Evolutionary conservation across 768 basidiomycete species (phyloP).

Genomic region (Kwoniella newhampshirensis): DNA sequence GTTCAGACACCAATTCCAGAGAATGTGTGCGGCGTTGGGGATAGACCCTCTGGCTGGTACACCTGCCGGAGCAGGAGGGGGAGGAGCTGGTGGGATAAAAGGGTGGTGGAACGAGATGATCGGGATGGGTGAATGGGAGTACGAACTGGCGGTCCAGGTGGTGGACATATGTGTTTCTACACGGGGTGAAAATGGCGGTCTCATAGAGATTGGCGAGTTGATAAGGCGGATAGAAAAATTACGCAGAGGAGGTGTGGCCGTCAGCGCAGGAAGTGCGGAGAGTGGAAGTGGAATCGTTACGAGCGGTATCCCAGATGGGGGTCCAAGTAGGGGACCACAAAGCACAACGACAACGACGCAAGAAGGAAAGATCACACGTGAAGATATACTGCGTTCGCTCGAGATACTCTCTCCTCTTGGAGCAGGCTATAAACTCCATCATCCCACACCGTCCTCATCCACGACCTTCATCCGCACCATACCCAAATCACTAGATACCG

Average conservation of each 20-base stretch:
- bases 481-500: slow-evolving; percentile 85
- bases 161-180: slow-evolving; percentile 60
- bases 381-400: slow-evolving; percentile 79
- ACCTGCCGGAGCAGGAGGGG: slow-evolving; percentile 38
- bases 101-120: slow-evolving; percentile 89
- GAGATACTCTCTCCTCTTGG: slow-evolving; percentile 82
- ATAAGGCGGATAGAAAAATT: slow-evolving; percentile 74
- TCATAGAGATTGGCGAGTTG: slow-evolving; percentile 85
- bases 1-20: slow-evolving; percentile 88
- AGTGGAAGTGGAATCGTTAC: background rate
- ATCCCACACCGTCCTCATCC: slow-evolving; percentile 59
- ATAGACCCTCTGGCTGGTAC: slow-evolving; percentile 85
- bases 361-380: slow-evolving; percentile 64
- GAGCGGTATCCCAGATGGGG: too few relatives aligned
- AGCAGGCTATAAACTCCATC: slow-evolving; percentile 81
- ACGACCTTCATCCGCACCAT: slow-evolving; percentile 66
- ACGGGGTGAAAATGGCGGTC: slow-evolving; percentile 71
- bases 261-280: too few relatives aligned
- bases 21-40: slow-evolving; percentile 92
- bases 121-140: slow-evolving; percentile 84
- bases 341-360: slow-evolving; percentile 56
- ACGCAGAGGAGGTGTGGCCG: slow-evolving; percentile 59
- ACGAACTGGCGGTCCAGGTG: slow-evolving; percentile 91
- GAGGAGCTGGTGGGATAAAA: slow-evolving; percentile 50
- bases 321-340: background rate